These are phyloP conservation scores for Nemophila menziesii DNA, from an alignment of 257 asterid species.

Conservation along the genomic window DNA sequence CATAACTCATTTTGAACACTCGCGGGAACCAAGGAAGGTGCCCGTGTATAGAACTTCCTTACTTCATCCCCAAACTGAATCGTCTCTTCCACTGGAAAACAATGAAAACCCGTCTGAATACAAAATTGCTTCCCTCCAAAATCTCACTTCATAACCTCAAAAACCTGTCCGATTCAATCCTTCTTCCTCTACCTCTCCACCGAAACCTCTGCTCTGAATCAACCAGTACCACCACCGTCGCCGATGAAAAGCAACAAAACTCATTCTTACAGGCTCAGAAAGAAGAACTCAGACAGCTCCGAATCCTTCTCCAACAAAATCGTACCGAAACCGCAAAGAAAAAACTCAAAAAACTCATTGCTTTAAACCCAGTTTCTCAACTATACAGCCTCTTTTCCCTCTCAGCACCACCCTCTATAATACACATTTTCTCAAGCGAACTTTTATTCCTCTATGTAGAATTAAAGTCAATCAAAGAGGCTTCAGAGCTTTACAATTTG, in stretches of 20 bases:
- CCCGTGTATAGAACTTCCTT: neutral
- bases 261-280: slow-evolving; percentile 11
- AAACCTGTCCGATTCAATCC: neutral
- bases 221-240: neutral
- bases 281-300: slow-evolving; percentile 39
- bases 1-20: too few relatives aligned
- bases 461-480: slow-evolving; percentile 39
- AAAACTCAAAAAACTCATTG: slow-evolving; percentile 27
- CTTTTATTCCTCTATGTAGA: slow-evolving; percentile 50
- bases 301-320: slow-evolving; percentile 38
- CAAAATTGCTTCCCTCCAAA: neutral
- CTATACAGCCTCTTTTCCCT: slow-evolving; percentile 29
- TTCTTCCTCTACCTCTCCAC: neutral
- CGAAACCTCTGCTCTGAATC: neutral
- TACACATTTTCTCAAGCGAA: slow-evolving; percentile 27
- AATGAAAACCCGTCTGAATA: neutral
- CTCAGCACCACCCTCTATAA: slow-evolving; percentile 27
- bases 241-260: too few relatives aligned
- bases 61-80: neutral
- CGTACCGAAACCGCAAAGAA: slow-evolving; percentile 45
- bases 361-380: slow-evolving; percentile 31
- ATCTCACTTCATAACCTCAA: neutral
- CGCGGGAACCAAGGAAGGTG: too few relatives aligned
- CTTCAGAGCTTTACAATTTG: slow-evolving; percentile 37
- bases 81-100: neutral